Conservation (phyloP, 345 rosid species). For the Boechera retrofracta region DNA sequence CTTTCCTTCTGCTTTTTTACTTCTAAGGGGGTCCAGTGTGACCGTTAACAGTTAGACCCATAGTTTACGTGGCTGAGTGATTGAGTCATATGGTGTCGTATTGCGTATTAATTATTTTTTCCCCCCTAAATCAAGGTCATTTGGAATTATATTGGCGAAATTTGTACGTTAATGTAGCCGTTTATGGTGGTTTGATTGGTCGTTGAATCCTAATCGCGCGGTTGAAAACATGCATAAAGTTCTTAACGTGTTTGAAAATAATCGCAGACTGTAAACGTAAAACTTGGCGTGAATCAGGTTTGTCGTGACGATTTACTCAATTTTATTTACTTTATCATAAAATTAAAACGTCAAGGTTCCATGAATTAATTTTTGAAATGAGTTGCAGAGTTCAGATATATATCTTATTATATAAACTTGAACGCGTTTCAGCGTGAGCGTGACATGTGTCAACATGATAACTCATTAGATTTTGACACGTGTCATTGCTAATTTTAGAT, state of each 20-base stretch:
- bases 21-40: conserved; percentile 14
- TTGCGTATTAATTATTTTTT: not conserved
- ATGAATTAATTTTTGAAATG: too few relatives aligned
- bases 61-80: not conserved
- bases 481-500: too few relatives aligned
- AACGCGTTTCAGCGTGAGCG: too few relatives aligned
- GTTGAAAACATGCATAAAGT: conserved; percentile 26
- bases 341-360: not conserved
- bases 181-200: conserved; percentile 54
- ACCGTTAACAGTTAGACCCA: conserved; percentile 45
- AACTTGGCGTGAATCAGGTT: conserved; percentile 47
- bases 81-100: conserved; percentile 12
- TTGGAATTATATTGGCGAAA: conserved; percentile 30
- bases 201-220: conserved; percentile 36
- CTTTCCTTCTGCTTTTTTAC: not conserved
- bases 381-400: too few relatives aligned
- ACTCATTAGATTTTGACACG: too few relatives aligned
- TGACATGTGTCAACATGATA: too few relatives aligned
- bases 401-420: too few relatives aligned
- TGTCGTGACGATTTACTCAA: conserved; percentile 9
- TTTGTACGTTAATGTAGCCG: conserved; percentile 52
- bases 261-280: conserved; percentile 39
- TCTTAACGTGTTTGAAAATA: conserved; percentile 10
- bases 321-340: not conserved
- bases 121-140: conserved; percentile 33